Conservation (phyloP, 2,329 filamentous ascomycete genomes). For the Claviceps sp. region DNA sequence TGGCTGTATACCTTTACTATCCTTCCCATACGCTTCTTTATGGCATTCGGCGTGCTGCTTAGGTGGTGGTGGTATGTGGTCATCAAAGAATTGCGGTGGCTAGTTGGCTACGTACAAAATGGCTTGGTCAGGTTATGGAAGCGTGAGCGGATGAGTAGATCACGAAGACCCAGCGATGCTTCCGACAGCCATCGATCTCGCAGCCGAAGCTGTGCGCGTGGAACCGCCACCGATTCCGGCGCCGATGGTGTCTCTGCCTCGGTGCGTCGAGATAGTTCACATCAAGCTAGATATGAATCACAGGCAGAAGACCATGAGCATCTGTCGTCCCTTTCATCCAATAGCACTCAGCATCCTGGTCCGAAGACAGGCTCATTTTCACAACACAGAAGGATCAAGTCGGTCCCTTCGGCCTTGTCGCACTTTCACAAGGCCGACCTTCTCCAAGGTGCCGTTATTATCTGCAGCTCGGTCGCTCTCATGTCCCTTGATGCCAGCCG, state of each 20-base stretch:
- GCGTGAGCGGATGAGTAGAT: constrained; percentile 33
- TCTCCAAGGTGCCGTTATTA: constrained; percentile 76
- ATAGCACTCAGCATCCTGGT: constrained; percentile 11
- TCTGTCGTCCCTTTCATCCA: constrained; percentile 8
- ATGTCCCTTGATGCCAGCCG: constrained; percentile 89
- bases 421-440: constrained; percentile 92
- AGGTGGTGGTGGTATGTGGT: constrained; percentile 68
- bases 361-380: constrained; percentile 22
- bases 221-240: constrained; percentile 10
- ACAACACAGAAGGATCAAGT: constrained; percentile 64
- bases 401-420: constrained; percentile 69
- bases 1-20: constrained; percentile 98
- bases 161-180: constrained; percentile 17
- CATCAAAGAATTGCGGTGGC: constrained; percentile 55
- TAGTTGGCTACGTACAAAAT: constrained; percentile 64
- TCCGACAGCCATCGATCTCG: constrained; percentile 26
- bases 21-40: constrained; percentile 73
- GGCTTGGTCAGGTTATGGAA: constrained; percentile 70
- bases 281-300: not conserved
- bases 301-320: constrained; percentile 3
- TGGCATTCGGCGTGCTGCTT: constrained; percentile 62
- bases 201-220: constrained; percentile 22
- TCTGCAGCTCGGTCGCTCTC: constrained; percentile 70
- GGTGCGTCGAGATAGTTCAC: constrained; percentile 4
- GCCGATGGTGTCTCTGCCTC: constrained; percentile 1